Evolutionary conservation across 768 basidiomycete genomes (phyloP).

Genomic region (Solioccasus polychromus): DNA sequence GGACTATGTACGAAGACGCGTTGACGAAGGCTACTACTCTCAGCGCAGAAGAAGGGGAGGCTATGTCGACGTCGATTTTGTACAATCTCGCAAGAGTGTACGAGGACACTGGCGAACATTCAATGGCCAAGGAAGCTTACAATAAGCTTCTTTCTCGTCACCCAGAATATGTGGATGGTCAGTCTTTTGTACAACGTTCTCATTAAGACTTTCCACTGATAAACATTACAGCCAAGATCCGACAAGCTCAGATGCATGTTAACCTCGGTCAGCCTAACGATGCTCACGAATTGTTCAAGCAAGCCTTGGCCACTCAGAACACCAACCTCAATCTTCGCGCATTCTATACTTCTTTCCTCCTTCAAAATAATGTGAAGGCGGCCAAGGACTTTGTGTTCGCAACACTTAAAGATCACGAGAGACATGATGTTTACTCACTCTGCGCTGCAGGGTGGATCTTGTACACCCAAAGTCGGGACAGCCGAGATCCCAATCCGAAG

Average conservation of each 20-base stretch:
- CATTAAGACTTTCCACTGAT: conserved; percentile 8
- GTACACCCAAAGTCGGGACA: conserved; percentile 85
- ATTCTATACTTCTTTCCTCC: conserved; percentile 90
- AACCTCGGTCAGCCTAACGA: conserved; percentile 69
- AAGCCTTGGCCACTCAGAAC: conserved; percentile 76
- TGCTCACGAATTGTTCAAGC: conserved; percentile 87
- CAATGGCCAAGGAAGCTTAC: conserved; percentile 80
- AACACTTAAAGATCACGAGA: conserved; percentile 82
- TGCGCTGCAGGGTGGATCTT: conserved; percentile 86
- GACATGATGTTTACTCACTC: conserved; percentile 86
- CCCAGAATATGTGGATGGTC: conserved; percentile 96
- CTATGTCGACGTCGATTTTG: conserved; percentile 75
- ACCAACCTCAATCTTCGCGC: conserved; percentile 85
- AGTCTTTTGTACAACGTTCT: conserved; percentile 25
- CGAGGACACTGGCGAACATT: conserved; percentile 76
- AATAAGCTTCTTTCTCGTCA: conserved; percentile 84
- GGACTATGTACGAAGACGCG: conserved; percentile 69
- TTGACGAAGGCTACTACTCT: conserved; percentile 54
- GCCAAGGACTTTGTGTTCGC: conserved; percentile 90
- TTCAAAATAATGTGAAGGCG: conserved; percentile 66
- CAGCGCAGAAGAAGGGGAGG: conserved; percentile 52
- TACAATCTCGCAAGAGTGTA: conserved; percentile 93
- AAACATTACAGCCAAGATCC: conserved; percentile 73
- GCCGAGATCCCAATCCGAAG: conserved; percentile 56
- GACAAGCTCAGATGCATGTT: conserved; percentile 79